Base-by-base conservation (phyloP, 2,329 filamentous ascomycete genomes). In the Chaetomium sp. region DNA sequence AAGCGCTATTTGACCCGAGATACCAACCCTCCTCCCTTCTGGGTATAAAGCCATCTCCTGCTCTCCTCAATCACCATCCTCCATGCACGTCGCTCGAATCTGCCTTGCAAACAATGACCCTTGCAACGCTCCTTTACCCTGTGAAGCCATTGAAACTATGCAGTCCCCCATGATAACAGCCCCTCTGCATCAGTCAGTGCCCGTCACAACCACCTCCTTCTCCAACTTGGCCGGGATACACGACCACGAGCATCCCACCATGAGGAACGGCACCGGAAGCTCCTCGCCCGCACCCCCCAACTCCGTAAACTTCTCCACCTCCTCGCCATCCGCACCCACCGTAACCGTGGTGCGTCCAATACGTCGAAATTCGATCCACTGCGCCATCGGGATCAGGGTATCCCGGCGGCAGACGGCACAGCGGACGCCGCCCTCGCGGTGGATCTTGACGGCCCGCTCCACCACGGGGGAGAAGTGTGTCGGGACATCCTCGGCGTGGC, bases 341-440 rank as follows among this genome's bases (percentile, higher is more conserved):
- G 63, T 23, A 29, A 63, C 38, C 10, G 50, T 55, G 27, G 67
- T 63, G 50, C 66, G 70, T 12, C 70, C 68, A 35, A 81, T 70
- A 64, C 83, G 79, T 73, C 83, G 85, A 83, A 87, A 89, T 71
- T 89, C 87, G 8, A 89, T 75, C 87, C 87, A 89, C 70, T 86
- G 80, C 0, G 82, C 77, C 3, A 80, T 74, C 2, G 86, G 83
- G 25, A 83, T 76, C 7, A 86, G 75, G 4, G 84, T 80, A 9
- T 73, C 71, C 31, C 80, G 79, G 27, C 74, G 69, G 70, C 87
- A 89, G 0, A 79, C 75, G 1, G 83, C 82, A 69, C 87, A 89
- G 2, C 71, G 71, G 31, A 81, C 70, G 1, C 82, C 82, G 4
- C 85, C 85, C 0, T 74, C 75, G 45, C 83, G 78, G 45, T 79